Evolutionary conservation across 2,329 filamentous ascomycete species (phyloP).

Genomic region (Rutstroemia sp.): DNA sequence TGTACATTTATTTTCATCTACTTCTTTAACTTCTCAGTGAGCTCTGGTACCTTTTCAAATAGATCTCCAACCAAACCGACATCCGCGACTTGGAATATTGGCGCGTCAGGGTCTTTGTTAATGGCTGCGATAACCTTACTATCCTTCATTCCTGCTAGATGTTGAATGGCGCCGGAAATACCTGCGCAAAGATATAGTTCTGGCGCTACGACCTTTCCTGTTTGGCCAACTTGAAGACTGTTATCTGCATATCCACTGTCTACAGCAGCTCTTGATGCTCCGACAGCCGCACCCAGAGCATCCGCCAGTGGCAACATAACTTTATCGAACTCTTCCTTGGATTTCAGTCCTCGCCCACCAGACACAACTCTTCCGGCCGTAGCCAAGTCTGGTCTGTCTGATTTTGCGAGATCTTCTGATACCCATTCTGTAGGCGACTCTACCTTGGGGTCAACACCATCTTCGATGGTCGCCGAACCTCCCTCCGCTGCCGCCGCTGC

Average conservation of each 20-base stretch:
- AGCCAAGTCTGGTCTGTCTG: conserved; percentile 85
- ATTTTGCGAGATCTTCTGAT: conserved; percentile 86
- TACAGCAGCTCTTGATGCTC: conserved; percentile 88
- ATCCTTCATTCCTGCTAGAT: conserved; percentile 99
- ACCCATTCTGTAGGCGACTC: conserved; percentile 77
- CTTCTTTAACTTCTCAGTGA: conserved; percentile 85
- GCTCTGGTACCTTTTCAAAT: conserved; percentile 90
- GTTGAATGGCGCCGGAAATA: conserved; percentile 95
- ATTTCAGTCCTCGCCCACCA: conserved; percentile 90
- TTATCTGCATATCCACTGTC: conserved; percentile 98
- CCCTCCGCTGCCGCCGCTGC: conserved; percentile 62
- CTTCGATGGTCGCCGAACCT: conserved; percentile 69
- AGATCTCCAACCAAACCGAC: conserved; percentile 92
- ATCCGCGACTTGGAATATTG: conserved; percentile 97
- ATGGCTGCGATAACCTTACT: conserved; percentile 99
- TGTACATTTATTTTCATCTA: conserved; percentile 19
- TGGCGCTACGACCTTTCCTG: conserved; percentile 95
- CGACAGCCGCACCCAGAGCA: conserved; percentile 87
- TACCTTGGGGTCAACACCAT: conserved; percentile 76
- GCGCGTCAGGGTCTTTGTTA: conserved; percentile 95
- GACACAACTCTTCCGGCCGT: conserved; percentile 89
- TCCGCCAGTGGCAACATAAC: conserved; percentile 91
- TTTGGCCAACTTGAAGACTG: conserved; percentile 96
- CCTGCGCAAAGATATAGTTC: conserved; percentile 92
- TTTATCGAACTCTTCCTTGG: conserved; percentile 93